Evolutionary conservation across 805 yeast species (phyloP), one percentile per base, ranked within the genome.

Genomic region (Vanderwaltozyma verrucispora): DNA sequence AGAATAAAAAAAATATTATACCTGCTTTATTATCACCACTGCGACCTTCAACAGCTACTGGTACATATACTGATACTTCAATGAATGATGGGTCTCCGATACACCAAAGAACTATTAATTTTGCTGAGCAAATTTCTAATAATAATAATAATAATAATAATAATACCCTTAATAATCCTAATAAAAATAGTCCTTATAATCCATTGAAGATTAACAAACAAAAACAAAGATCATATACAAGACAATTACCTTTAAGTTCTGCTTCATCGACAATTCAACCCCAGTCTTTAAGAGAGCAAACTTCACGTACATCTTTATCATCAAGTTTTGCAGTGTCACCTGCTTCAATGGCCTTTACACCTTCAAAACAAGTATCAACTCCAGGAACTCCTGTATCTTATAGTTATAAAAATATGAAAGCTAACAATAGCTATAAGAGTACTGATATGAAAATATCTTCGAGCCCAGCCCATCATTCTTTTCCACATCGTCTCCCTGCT

Each of bases 191-290:
- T 17, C 29, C 39, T 29, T 49, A 40, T 36, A 57, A 55, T 35
- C 40, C 60, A 3, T 37, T 57, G 23, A 57, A 55, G 39, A 57
- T 55, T 13, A 53, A 50, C 39, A 49, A 55, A 31, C 62, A 57
- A 40, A 57, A 55, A 38, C 58, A 57, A 37, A 45, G 62, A 34
- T 57, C 56, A 25, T 54, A 57, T 37, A 51, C 56, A 9, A 55
- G 54, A 34, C 39, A 36, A n/a, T 21, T 36, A 13, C 35, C 39
- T 11, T n/a, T 36, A n/a, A 27, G 24, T 18, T 24, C 38, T 13
- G 38, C 26, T 3, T 19, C 33, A 14, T 25, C 35, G 21, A 32
- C 33, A 3, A 19, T 47, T 8, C 56, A 51, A 33, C 25, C 51
- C 11, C 59, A 53, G 32, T 34, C 53, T 3, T 39, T 52, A 15